Evolutionary conservation across 78 protist genomes (phyloP), one percentile per base, ranked within the genome.

Genomic region (Dictyostelium intermedium): DNA sequence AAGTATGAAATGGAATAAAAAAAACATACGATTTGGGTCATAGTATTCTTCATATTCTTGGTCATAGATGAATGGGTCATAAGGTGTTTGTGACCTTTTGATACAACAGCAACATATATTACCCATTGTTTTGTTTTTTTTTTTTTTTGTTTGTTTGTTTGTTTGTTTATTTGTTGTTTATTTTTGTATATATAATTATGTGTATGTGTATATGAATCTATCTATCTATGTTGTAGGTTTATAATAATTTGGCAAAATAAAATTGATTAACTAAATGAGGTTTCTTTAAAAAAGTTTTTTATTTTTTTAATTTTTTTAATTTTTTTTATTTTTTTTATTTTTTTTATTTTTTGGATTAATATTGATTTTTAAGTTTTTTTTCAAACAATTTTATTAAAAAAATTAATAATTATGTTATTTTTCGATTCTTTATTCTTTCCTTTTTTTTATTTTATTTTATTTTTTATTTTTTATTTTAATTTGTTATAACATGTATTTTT

Each of bases 51-150:
- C 94, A 69, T 89, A 89, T 32, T 89, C 94, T 89, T 89, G 82
- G 53, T 89, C 94, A 80, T 89, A 89, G n/a, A 89, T 89, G 47
- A 89, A 89, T 18, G 94, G 94, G 34, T 89, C 94, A 69, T 89
- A 89, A 32, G 94, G 94, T 60, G 94, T 78, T 63, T 89, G 94
- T 69, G 85, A 70, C 32, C 61, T 83, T 8, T 78, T 78, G 41
- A 61, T 53, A 69, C 87, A 80, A 70, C 94, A 89, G 11, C 73
- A 63, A 47, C 94, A 79, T 8, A 89, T 27, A 70, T 89, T 89
- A 80, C 94, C 94, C 94, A 89, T 89, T 60, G 3, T 82, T 56
- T 82, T 13, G 5, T n/a, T 47, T 47, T 34, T 6, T n/a, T 6
- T 78, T 20, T 79, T 0, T 47, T 5, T 43, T 77, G 60, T 25